A percentile compares a stretch with the other conserved stretches of the same genome.
These are phyloP conservation scores for Thraustochytrium sp. DNA, from an alignment of 352 stramenopile species.

Conservation along the genomic window DNA sequence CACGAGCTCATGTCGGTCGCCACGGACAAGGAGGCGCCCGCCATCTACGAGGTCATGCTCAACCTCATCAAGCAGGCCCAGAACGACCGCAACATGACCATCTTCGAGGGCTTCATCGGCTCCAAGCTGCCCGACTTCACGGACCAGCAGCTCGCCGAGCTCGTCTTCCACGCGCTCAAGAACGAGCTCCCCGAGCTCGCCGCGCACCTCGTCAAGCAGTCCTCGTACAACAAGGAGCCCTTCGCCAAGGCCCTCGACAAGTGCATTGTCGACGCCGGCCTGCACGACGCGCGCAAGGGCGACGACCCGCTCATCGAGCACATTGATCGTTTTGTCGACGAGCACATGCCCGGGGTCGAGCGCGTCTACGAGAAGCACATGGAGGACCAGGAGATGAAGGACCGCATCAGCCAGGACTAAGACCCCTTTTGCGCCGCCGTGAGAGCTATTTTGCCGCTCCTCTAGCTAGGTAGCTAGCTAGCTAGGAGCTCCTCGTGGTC, in stretches of 20 bases:
- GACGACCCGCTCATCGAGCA: constrained; percentile 15
- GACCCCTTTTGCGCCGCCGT: neutral
- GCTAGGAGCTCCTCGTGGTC: too few species aligned
- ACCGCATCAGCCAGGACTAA: neutral
- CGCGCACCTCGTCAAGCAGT: constrained; percentile 7
- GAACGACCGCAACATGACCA: neutral
- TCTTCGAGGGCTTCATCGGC: neutral
- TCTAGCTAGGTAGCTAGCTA: too few species aligned
- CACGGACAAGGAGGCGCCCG: neutral
- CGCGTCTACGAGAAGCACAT: constrained; percentile 23
- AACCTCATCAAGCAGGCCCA: constrained; percentile 23
- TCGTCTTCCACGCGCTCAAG: constrained; percentile 6
- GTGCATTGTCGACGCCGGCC: neutral
- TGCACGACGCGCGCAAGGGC: neutral
- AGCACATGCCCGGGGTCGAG: constrained; percentile 8
- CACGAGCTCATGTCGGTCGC: neutral
- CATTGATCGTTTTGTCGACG: constrained; percentile 7
- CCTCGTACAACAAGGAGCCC: neutral
- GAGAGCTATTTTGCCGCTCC: too few species aligned
- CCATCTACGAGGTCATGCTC: neutral
- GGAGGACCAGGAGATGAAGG: constrained; percentile 14
- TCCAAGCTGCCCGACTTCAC: neutral
- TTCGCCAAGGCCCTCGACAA: constrained; percentile 24
- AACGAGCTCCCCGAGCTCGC: neutral
- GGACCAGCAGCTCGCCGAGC: neutral